Evolutionary conservation across 2,329 filamentous ascomycete genomes (phyloP), one percentile per base, ranked within the genome.

Genomic region (Coniochaeta ligniaria): DNA sequence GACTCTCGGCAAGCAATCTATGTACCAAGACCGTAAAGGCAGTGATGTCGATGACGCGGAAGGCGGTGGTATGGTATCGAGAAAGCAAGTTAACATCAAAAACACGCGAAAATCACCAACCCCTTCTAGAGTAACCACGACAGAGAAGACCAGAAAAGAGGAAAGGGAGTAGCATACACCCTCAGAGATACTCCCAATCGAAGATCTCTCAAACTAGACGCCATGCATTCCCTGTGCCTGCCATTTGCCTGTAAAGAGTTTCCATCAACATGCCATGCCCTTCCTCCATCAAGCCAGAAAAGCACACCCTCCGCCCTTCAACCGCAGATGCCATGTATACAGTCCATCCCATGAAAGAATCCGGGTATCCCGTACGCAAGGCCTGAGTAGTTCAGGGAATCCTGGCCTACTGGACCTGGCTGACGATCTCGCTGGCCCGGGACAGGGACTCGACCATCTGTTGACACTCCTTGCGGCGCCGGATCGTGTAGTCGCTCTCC

Each of bases 401-500:
- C 47, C 22, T 28, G 24, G 24, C 24, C 56, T 80, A 86, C 80
- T 86, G 83, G 60, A 88, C 86, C 73, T 88, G 85, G 76, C 91
- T 93, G 73, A 99, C 95, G 78, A 99, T 98, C 81, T 99, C 95
- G 75, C 88, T 95, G 61, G 95, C 95, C 75, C 90, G 89, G 67
- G 83, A 79, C 71, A 99, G 81, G 60, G 91, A 96, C 77, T 99
- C 95, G 58, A 99, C 95, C 95, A 99, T 99, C 77, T 97, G 92
- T 78, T 96, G 92, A 77, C 95, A 99, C 77, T 99, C 95, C 82
- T 99, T 99, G 74, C 95, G 85, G 75, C 95, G 84, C 70, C 94
- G 87, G 70, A 96, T 83, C 3, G 95, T 99, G 82, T 96, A 98
- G 75, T 99, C 95, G 73, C 91, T 96, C 78, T 99, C 95, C 83